Percentiles rank a stretch among this genome's conserved stretches.
Conservation (phyloP, 1,139 yeast species). For the Candida pseudoviswanathii region DNA sequence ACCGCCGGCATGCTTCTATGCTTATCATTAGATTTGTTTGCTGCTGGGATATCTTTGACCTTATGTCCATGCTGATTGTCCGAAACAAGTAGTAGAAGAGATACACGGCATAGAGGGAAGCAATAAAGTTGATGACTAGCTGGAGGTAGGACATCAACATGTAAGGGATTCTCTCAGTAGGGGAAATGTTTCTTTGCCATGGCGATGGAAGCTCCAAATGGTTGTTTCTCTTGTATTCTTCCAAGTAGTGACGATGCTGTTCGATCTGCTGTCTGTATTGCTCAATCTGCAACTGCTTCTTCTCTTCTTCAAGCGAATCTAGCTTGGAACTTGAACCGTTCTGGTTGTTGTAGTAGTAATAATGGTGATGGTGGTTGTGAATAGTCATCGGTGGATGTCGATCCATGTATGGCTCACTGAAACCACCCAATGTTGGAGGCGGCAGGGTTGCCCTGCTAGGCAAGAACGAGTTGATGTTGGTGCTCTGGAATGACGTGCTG, state of each 20-base stretch:
- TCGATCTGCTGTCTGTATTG: slow-evolving; percentile 7
- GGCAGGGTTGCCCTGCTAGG: slow-evolving; percentile 7
- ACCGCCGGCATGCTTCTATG: slow-evolving; percentile 50
- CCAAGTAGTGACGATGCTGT: slow-evolving; percentile 3
- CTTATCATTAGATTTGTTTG: slow-evolving; percentile 38
- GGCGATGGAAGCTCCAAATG: slow-evolving; percentile 44
- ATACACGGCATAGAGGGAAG: slow-evolving; percentile 45
- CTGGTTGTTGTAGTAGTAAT: slow-evolving; percentile 10
- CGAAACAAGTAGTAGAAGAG: slow-evolving; percentile 43
- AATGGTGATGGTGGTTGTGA: slow-evolving; percentile 50
- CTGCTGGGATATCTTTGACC: slow-evolving; percentile 45
- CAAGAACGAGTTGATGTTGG: slow-evolving; percentile 23
- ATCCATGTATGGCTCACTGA: not conserved
- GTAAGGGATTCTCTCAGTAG: slow-evolving; percentile 49
- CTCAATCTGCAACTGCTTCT: slow-evolving; percentile 4
- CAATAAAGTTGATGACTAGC: slow-evolving; percentile 46
- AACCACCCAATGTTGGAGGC: not conserved
- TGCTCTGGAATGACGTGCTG: slow-evolving; percentile 8
- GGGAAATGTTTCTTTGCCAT: slow-evolving; percentile 43
- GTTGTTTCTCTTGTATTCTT: slow-evolving; percentile 1
- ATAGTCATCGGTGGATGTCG: slow-evolving; percentile 29
- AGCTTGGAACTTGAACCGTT: not conserved
- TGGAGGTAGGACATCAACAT: slow-evolving; percentile 62
- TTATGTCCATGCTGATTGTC: slow-evolving; percentile 56
- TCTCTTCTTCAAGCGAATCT: not conserved